Percentiles rank a stretch among this genome's conserved stretches.
Conservation (phyloP, 768 basidiomycete species). For the Antrodiella citrinella region DNA sequence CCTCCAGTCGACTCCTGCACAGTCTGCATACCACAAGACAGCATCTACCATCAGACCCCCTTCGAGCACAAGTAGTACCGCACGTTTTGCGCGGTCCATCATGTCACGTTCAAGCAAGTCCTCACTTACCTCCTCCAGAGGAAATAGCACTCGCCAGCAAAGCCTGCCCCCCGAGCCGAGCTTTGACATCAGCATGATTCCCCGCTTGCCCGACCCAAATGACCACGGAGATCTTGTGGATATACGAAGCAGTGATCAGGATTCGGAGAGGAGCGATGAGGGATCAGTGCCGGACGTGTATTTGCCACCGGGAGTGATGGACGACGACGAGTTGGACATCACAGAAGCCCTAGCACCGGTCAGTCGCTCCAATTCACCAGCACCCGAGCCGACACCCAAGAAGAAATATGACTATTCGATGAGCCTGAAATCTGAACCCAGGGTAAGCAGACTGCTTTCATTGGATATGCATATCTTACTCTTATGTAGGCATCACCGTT, state of each 20-base stretch:
- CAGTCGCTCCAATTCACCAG: constrained; percentile 20
- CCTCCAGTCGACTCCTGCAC: constrained; percentile 60
- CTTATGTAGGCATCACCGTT: constrained; percentile 19
- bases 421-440: constrained; percentile 24
- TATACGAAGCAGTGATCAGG: constrained; percentile 20
- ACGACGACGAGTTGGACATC: constrained; percentile 19
- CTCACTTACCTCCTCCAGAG: constrained; percentile 21
- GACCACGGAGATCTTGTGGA: constrained; percentile 12
- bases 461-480: not conserved
- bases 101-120: constrained; percentile 35
- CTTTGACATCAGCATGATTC: constrained; percentile 28
- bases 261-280: constrained; percentile 9
- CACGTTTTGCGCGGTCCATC: constrained; percentile 46
- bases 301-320: constrained; percentile 11
- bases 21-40: constrained; percentile 39
- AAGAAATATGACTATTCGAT: constrained; percentile 26
- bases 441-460: constrained; percentile 14
- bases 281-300: constrained; percentile 19
- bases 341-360: constrained; percentile 22
- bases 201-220: constrained; percentile 14
- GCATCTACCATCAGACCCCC: constrained; percentile 44
- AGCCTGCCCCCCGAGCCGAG: constrained; percentile 12
- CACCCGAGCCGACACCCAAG: constrained; percentile 11
- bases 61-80: constrained; percentile 41
- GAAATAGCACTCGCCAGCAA: constrained; percentile 2